Evolutionary conservation across 352 stramenopile genomes (phyloP), one percentile per base, ranked within the genome.

Genomic region (Phytophthora aleatoria): DNA sequence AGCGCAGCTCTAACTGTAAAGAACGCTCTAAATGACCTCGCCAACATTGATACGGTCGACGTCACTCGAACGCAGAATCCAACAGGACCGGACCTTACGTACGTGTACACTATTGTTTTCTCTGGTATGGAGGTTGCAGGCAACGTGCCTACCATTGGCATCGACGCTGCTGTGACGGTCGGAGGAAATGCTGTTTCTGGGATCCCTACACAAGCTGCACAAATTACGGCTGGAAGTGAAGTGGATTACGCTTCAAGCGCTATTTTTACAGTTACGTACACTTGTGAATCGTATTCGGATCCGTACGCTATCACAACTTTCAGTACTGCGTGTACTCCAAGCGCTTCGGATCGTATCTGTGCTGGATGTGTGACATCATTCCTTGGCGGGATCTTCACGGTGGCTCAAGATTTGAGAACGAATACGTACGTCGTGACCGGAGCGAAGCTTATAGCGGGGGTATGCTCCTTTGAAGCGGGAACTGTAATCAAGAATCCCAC

Each of bases 71-170:
- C 56, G 0, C 42, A 71, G 1, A 64, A 69, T 2, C 12, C 54
- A 5, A 48, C 43, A 1, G 58, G 53, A 53, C 69, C 69, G 13
- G 87, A 95, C 57, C 57, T 96, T 6, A 75, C 58, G 33, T 80
- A 95, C 35, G 69, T 82, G 20, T 98, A 94, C 70, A 75, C 84
- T 2, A 87, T 98, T 27, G 85, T 71, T 5, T 99, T 98, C 54
- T 71, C 83, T 16, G 90, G 92, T 6, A 31, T 91, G 33, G 75
- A 80, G 45, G 81, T 91, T 3, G 81, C 81, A 41, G 96, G 96
- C 12, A 84, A 98, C 62, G 86, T 99, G 1, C 90, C 96, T 1
- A 38, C 67, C 38, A 50, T 97, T 0, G 61, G 42, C 5, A 74
- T 97, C 9, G 63, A 85, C n/a, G 72, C 60, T 26, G 71, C 71